Evolutionary conservation across 495 filamentous ascomycete species (phyloP).

Genomic region (Viridothelium virens): DNA sequence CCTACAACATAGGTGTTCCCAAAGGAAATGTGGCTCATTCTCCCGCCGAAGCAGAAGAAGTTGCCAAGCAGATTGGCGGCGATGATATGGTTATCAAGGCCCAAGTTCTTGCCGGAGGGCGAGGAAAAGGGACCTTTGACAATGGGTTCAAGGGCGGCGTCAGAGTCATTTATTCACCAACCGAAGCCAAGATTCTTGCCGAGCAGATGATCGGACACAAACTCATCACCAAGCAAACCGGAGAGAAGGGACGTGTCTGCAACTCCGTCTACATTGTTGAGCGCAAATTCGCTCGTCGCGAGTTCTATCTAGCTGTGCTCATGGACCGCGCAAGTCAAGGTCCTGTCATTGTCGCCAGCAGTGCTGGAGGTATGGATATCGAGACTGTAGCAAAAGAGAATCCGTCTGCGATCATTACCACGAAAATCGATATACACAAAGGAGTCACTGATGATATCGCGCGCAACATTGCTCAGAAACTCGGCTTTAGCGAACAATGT

Average conservation of each 20-base stretch:
- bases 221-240: slow-evolving; percentile 98
- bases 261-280: slow-evolving; percentile 97
- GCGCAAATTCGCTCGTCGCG: slow-evolving; percentile 96
- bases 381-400: slow-evolving; percentile 96
- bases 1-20: slow-evolving; percentile 85
- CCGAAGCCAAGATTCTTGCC: slow-evolving; percentile 93
- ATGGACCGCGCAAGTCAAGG: slow-evolving; percentile 92
- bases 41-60: slow-evolving; percentile 78
- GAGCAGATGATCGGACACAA: slow-evolving; percentile 99
- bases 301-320: slow-evolving; percentile 96
- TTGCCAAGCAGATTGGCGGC: slow-evolving; percentile 79
- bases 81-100: slow-evolving; percentile 99
- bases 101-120: slow-evolving; percentile 93
- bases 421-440: slow-evolving; percentile 83
- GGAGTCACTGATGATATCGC: slow-evolving; percentile 96
- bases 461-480: slow-evolving; percentile 75
- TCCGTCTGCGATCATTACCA: slow-evolving; percentile 89
- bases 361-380: slow-evolving; percentile 98
- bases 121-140: slow-evolving; percentile 94
- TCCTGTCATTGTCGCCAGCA: slow-evolving; percentile 93
- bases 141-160: slow-evolving; percentile 99
- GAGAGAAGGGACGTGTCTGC: slow-evolving; percentile 81
- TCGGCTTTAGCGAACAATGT: slow-evolving; percentile 96
- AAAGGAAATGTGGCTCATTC: slow-evolving; percentile 76
- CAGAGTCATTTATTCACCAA: slow-evolving; percentile 89